Percentiles rank a stretch among this genome's conserved stretches.
These are phyloP conservation scores for Pelargonium fulgidum DNA, from an alignment of 441 rosid genomes.

Conservation along the genomic window DNA sequence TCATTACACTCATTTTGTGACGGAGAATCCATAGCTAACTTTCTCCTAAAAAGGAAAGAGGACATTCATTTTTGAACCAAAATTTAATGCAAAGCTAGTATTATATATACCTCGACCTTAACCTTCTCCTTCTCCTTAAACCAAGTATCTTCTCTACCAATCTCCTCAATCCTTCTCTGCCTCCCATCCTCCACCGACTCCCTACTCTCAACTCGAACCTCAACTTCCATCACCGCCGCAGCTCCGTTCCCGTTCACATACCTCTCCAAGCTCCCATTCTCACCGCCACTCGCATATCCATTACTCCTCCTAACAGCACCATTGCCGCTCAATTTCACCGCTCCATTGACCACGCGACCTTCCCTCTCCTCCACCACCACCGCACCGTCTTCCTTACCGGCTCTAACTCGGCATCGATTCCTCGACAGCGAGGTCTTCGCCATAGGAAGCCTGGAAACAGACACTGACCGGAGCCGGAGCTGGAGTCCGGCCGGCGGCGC, in stretches of 20 bases:
- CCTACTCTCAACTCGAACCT: conserved; percentile 21
- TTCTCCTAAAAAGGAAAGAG: no score
- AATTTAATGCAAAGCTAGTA: no score
- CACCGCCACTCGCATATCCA: conserved; percentile 24
- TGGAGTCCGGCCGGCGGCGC: conserved; percentile 25
- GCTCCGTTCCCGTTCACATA: conserved; percentile 53
- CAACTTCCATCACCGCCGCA: conserved; percentile 25
- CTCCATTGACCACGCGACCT: conserved; percentile 31
- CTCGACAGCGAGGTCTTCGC: background rate
- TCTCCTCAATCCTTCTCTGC: conserved; percentile 82
- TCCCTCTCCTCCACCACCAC: conserved; percentile 48
- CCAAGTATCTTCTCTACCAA: conserved; percentile 97
- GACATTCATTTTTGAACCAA: no score
- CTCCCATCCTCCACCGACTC: conserved; percentile 43
- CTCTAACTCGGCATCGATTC: conserved; percentile 17
- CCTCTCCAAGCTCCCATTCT: conserved; percentile 54
- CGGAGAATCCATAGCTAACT: no score
- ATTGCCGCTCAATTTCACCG: conserved; percentile 34
- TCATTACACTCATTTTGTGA: no score
- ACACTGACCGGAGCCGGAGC: conserved; percentile 26
- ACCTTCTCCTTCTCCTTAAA: conserved; percentile 47
- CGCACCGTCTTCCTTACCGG: conserved; percentile 38
- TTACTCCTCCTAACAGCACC: conserved; percentile 22
- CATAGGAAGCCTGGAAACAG: conserved; percentile 14
- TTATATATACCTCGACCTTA: conserved; percentile 48